These are phyloP conservation scores for Leccinum rimulosum DNA, from an alignment of 768 basidiomycete species.

Conservation along the genomic window DNA sequence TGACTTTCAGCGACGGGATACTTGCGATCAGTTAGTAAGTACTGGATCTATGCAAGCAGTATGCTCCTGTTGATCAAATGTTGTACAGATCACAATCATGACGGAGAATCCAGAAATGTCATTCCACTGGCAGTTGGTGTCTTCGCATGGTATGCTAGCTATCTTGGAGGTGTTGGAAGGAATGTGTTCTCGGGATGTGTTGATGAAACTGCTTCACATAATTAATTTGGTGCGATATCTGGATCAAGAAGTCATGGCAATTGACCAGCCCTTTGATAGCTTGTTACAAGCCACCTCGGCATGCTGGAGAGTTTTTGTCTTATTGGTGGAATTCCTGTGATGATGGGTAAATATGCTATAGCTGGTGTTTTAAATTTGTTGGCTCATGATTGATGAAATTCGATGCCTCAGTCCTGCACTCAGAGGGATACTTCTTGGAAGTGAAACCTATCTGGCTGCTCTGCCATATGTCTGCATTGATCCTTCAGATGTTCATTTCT, in stretches of 20 bases:
- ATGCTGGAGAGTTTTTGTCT: slow-evolving; percentile 95
- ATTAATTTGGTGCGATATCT: slow-evolving; percentile 68
- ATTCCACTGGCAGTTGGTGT: slow-evolving; percentile 65
- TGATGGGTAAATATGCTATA: slow-evolving; percentile 64
- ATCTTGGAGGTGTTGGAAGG: slow-evolving; percentile 92
- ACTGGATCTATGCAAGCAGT: background rate
- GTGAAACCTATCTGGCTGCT: slow-evolving; percentile 87
- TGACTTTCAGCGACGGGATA: slow-evolving; percentile 79
- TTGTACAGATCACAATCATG: slow-evolving; percentile 66
- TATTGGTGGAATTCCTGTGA: slow-evolving; percentile 91
- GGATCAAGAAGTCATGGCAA: background rate
- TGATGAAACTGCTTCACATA: slow-evolving; percentile 81
- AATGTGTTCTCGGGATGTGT: slow-evolving; percentile 80
- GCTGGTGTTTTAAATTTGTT: background rate
- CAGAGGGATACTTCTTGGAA: slow-evolving; percentile 70
- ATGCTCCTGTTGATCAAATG: background rate
- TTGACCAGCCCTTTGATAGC: slow-evolving; percentile 32
- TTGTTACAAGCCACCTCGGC: slow-evolving; percentile 71
- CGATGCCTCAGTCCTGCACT: background rate
- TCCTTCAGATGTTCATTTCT: slow-evolving; percentile 98
- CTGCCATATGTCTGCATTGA: slow-evolving; percentile 89
- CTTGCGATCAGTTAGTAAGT: slow-evolving; percentile 83
- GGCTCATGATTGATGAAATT: slow-evolving; percentile 52
- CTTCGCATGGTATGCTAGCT: slow-evolving; percentile 92
- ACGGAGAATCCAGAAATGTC: slow-evolving; percentile 83